Conservation (phyloP, 306 rosid species). For the Sophora flavescens region DNA sequence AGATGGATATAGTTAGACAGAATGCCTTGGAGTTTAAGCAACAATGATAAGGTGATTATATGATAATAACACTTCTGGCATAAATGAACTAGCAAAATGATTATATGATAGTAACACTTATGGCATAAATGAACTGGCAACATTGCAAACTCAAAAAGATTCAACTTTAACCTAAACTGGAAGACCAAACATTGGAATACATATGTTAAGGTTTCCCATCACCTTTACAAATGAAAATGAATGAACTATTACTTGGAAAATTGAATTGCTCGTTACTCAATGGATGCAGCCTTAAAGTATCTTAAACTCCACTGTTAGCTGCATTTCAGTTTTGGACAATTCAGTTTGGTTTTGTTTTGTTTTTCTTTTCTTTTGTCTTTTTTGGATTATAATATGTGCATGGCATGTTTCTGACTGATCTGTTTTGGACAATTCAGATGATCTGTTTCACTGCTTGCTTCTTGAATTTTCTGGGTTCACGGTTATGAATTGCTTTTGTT, state of each 20-base stretch:
- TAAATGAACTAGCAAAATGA: slow-evolving; percentile 27
- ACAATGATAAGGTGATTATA: not conserved
- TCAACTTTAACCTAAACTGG: slow-evolving; percentile 7
- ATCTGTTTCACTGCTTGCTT: too few species aligned
- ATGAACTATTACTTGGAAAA: not conserved
- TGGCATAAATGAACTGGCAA: not conserved
- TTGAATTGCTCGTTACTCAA: not conserved
- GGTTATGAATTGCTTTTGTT: too few species aligned
- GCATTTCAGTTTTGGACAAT: too few species aligned
- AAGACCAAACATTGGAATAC: not conserved
- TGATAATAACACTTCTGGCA: slow-evolving; percentile 1
- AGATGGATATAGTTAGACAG: slow-evolving; percentile 2
- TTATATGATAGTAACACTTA: too few species aligned
- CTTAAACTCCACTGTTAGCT: not conserved
- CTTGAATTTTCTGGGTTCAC: too few species aligned
- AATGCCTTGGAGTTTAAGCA: slow-evolving; percentile 1
- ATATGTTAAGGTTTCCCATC: not conserved
- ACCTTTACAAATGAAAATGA: not conserved
- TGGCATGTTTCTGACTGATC: too few species aligned
- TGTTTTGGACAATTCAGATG: too few species aligned
- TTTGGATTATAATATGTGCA: too few species aligned
- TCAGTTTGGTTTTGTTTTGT: too few species aligned
- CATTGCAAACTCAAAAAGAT: slow-evolving; percentile 8
- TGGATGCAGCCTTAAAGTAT: not conserved
- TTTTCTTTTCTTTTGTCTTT: too few species aligned